phyloP scores from a whole-genome alignment of 2,329 filamentous ascomycete genomes.

The Dothiorella sarmentorum region DNA sequence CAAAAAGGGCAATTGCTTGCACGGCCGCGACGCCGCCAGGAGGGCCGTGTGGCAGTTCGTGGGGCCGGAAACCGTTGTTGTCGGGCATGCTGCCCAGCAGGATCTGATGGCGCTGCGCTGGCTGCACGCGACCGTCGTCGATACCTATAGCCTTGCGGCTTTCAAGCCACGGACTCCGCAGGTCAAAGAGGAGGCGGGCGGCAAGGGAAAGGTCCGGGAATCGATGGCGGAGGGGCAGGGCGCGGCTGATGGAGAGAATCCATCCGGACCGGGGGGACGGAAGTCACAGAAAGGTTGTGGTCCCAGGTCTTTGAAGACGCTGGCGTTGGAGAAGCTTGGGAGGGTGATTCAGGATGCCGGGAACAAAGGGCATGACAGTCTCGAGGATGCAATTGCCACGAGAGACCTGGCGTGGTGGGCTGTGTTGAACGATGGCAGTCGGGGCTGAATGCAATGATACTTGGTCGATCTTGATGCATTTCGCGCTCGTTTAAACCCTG shows the following conservation, averaged over 20 bases:
- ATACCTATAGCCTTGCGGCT: slow-evolving; percentile 39
- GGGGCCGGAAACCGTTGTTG: slow-evolving; percentile 46
- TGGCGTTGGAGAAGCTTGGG: slow-evolving; percentile 22
- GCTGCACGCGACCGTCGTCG: slow-evolving; percentile 46
- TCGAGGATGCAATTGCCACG: slow-evolving; percentile 46
- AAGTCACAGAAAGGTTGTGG: slow-evolving; percentile 17
- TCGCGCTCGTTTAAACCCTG: too few relatives aligned
- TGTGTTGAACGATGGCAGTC: not conserved
- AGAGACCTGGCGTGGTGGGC: slow-evolving; percentile 35
- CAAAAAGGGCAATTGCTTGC: slow-evolving; percentile 33
- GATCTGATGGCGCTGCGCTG: slow-evolving; percentile 49
- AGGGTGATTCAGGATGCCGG: slow-evolving; percentile 26
- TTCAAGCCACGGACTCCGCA: not conserved
- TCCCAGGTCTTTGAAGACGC: slow-evolving; percentile 24
- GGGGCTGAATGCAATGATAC: too few relatives aligned
- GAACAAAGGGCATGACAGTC: slow-evolving; percentile 41
- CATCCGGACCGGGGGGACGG: not conserved
- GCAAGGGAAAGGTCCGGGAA: slow-evolving; percentile 1
- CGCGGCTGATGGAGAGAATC: not conserved
- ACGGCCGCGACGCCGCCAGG: slow-evolving; percentile 44
- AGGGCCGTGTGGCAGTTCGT: slow-evolving; percentile 45
- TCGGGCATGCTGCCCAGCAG: slow-evolving; percentile 45
- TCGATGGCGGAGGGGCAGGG: not conserved
- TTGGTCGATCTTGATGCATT: too few relatives aligned
- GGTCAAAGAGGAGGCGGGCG: not conserved